A percentile compares a stretch with the other conserved stretches of the same genome.
phyloP scores from a whole-genome alignment of 1,139 yeast genomes.

The Wickerhamiella infanticola region DNA sequence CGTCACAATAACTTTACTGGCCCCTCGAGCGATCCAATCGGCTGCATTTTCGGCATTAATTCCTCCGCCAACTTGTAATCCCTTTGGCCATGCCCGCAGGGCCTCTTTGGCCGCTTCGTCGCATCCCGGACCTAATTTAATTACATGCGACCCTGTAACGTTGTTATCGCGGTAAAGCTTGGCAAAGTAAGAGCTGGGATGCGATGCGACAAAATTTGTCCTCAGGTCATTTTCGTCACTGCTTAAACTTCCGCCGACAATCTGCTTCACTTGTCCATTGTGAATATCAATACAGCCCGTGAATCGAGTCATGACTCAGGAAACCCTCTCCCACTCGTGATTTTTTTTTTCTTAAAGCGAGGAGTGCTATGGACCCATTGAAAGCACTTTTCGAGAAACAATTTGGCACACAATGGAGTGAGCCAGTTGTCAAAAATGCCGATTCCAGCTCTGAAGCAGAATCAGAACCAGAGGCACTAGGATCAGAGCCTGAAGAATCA shows the following conservation, averaged over 20 bases:
- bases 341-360: background rate
- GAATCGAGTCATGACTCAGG: conserved; percentile 56
- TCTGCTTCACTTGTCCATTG: conserved; percentile 87
- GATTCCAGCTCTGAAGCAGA: background rate
- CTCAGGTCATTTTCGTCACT: conserved; percentile 28
- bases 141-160: conserved; percentile 76
- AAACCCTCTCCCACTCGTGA: background rate
- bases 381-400: conserved; percentile 15
- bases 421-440: conserved; percentile 9
- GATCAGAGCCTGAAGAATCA: background rate
- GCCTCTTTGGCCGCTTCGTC: conserved; percentile 76
- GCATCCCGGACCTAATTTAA: conserved; percentile 74
- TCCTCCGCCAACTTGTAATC: conserved; percentile 87
- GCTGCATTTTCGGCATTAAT: conserved; percentile 58
- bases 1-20: conserved; percentile 80
- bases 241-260: conserved; percentile 80
- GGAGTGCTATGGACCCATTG: conserved; percentile 11
- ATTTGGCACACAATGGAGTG: conserved; percentile 17
- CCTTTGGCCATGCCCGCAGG: conserved; percentile 52
- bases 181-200: conserved; percentile 67
- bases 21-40: conserved; percentile 53
- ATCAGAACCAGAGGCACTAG: background rate
- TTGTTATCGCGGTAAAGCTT: conserved; percentile 43
- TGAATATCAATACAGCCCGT: conserved; percentile 94
- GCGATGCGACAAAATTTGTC: conserved; percentile 69